These are phyloP conservation scores for Tubosaeta sp. DNA, from an alignment of 768 basidiomycete species.

Conservation along the genomic window DNA sequence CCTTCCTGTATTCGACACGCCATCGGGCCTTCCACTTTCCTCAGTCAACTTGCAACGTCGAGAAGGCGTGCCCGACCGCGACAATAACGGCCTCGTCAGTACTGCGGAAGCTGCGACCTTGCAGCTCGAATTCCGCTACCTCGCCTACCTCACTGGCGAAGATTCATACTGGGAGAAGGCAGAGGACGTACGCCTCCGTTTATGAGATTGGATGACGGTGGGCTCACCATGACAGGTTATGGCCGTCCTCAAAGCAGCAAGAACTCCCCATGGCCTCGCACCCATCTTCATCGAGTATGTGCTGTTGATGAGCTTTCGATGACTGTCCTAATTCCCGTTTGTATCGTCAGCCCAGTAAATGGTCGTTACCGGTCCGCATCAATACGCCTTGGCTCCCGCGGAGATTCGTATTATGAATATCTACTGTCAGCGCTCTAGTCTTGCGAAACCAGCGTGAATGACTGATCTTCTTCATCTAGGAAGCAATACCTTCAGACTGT, in stretches of 20 bases:
- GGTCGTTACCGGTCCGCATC: slow-evolving; percentile 61
- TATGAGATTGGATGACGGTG: not conserved
- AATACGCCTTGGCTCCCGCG: slow-evolving; percentile 87
- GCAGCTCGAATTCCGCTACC: slow-evolving; percentile 87
- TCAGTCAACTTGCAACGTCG: slow-evolving; percentile 66
- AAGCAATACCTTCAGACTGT: slow-evolving; percentile 33
- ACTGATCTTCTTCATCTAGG: slow-evolving; percentile 12
- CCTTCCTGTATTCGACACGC: slow-evolving; percentile 76
- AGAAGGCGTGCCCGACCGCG: slow-evolving; percentile 55
- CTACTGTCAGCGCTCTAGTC: slow-evolving; percentile 50
- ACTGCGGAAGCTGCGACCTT: slow-evolving; percentile 87
- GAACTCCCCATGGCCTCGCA: slow-evolving; percentile 67
- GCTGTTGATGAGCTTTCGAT: slow-evolving; percentile 1
- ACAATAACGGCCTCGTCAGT: slow-evolving; percentile 60
- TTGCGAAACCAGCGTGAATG: not conserved
- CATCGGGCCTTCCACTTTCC: slow-evolving; percentile 77
- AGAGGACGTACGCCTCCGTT: slow-evolving; percentile 49
- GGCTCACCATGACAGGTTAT: slow-evolving; percentile 46
- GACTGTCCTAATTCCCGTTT: slow-evolving; percentile 10
- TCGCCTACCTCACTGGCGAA: slow-evolving; percentile 75
- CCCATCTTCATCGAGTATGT: slow-evolving; percentile 82
- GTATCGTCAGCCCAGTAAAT: slow-evolving; percentile 37
- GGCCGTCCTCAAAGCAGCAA: slow-evolving; percentile 59
- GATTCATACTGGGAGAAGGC: slow-evolving; percentile 77
- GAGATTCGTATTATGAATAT: slow-evolving; percentile 94